Evolutionary conservation across 306 rosid genomes (phyloP).

Genomic region (Sindora glabra): DNA sequence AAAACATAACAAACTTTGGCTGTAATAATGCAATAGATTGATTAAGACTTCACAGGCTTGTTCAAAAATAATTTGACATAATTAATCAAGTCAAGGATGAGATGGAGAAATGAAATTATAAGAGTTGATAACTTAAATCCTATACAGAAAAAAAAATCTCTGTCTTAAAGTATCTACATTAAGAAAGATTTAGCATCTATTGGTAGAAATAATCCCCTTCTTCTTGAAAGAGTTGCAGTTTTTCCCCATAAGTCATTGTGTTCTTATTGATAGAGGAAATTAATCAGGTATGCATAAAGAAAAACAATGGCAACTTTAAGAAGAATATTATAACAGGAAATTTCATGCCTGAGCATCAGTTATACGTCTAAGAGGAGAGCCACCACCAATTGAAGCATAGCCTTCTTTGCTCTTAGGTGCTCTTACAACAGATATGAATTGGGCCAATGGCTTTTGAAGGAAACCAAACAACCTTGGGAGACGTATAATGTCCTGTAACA

Average conservation of each 20-base stretch:
- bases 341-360: constrained; percentile 83
- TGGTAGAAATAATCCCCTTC: too few relatives aligned
- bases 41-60: background rate
- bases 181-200: background rate
- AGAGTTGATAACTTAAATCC: background rate
- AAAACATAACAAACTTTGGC: background rate
- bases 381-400: constrained; percentile 95
- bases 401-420: constrained; percentile 98
- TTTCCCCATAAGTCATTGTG: too few relatives aligned
- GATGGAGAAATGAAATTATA: background rate
- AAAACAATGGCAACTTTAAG: background rate
- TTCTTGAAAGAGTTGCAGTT: too few relatives aligned
- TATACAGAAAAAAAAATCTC: background rate
- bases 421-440: constrained; percentile 69
- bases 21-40: background rate
- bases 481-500: constrained; percentile 79
- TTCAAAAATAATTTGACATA: background rate
- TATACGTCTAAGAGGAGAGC: constrained; percentile 85
- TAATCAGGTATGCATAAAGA: too few relatives aligned
- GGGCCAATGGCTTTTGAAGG: constrained; percentile 94
- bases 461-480: constrained; percentile 80
- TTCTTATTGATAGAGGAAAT: too few relatives aligned
- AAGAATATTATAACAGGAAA: constrained; percentile 1
- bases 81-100: background rate
- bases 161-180: background rate